Evolutionary conservation across 106 monocot genomes (phyloP), one percentile per base, ranked within the genome.

Genomic region (Dioscorea zingiberensis): DNA sequence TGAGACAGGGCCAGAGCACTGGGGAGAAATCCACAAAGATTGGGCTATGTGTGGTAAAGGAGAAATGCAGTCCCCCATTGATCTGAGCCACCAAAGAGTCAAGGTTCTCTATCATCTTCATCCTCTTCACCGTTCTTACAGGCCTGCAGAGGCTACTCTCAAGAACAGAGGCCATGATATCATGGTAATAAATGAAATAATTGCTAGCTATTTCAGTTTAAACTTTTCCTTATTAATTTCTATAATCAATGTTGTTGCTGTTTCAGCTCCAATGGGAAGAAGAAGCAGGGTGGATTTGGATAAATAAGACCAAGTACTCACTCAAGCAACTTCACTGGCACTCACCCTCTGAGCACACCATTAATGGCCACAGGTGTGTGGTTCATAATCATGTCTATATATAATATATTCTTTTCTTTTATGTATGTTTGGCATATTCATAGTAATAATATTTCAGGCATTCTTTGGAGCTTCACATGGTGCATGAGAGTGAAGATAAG

Each of bases 141-240:
- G 59, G 1, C 77, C 85, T 0, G 75, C 81, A 28, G 14, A 38
- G 7, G 88, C 81, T 22, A 55, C 54, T 16, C 2, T 93, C 45
- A 62, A 58, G 65, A 88, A 87, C 60, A 78, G 85, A 21, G 93
- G 93, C 21, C 85, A 89, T 47, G 88, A 93, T 60, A 78, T 88
- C 13, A 80, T 76, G 93, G 93, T 85, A 60, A 47, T 51, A 30
- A 44, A 2, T 25, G 10, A 21, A 25, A 3, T n/a, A 21, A 58
- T 58, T 12, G 11, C 56, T 21, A 10, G 24, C 25, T 58, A 4
- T 13, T 8, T 58, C 24, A 13, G 5, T 15, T 3, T 58, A 23
- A 13, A 47, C 2, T 18, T 47, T 1, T 7, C 18, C 16, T 25
- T 65, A 2, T 18, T 26, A 47, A 18, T 29, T 27, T 21, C 4